These are phyloP conservation scores for Westerdykella aurantiaca DNA, from an alignment of 2,329 filamentous ascomycete species.

Conservation along the genomic window DNA sequence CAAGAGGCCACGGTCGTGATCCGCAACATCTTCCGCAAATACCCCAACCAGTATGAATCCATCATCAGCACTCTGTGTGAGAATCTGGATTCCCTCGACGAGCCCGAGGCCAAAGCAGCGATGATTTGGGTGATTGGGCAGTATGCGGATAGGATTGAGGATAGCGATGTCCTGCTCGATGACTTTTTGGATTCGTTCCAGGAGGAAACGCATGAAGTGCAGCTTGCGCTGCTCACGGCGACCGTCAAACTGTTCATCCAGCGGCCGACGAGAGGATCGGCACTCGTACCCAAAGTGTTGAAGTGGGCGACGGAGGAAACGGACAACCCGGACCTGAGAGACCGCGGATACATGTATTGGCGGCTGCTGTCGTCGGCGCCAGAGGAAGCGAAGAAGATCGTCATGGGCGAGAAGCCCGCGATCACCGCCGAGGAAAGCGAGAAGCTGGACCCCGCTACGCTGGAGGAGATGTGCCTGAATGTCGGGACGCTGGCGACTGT, in stretches of 20 bases:
- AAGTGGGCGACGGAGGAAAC: conserved; percentile 99
- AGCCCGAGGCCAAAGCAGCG: conserved; percentile 94
- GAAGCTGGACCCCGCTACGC: conserved; percentile 79
- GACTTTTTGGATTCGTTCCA: conserved; percentile 92
- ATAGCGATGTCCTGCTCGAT: conserved; percentile 86
- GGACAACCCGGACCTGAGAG: conserved; percentile 94
- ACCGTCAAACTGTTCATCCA: conserved; percentile 98
- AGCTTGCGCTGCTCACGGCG: conserved; percentile 87
- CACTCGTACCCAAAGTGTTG: conserved; percentile 86
- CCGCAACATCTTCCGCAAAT: conserved; percentile 98
- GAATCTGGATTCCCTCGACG: conserved; percentile 91
- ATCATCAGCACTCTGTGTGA: conserved; percentile 96
- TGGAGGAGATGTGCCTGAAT: conserved; percentile 96
- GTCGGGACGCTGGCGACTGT: conserved; percentile 95
- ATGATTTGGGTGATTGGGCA: conserved; percentile 99
- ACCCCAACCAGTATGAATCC: conserved; percentile 96
- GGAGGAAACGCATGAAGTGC: conserved; percentile 92
- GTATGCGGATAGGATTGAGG: conserved; percentile 95
- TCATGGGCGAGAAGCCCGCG: conserved; percentile 95
- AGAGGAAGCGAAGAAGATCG: conserved; percentile 73
- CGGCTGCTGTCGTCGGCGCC: conserved; percentile 89
- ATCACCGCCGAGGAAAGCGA: conserved; percentile 90
- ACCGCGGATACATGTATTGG: conserved; percentile 99
- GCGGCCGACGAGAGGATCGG: conserved; percentile 86
- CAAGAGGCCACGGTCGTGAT: conserved; percentile 99